phyloP scores from a whole-genome alignment of 805 yeast species.

The Candida sphagnicola region DNA sequence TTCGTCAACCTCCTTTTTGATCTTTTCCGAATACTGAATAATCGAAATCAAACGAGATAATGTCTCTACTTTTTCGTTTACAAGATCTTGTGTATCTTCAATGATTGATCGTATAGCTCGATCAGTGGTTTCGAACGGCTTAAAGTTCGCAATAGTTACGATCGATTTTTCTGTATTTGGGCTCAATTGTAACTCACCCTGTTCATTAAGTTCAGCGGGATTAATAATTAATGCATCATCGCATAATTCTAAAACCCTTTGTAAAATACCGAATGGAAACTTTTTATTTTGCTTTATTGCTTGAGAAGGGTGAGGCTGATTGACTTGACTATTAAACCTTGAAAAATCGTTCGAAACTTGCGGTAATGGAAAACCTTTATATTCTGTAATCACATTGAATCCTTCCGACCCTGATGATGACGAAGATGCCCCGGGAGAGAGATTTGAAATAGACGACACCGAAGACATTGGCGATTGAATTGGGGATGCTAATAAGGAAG shows the following conservation, averaged over 20 bases:
- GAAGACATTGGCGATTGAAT: slow-evolving; percentile 10
- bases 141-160: slow-evolving; percentile 39
- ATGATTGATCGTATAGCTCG: slow-evolving; percentile 60
- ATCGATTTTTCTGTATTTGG: slow-evolving; percentile 62
- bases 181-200: slow-evolving; percentile 36
- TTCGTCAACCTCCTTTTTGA: slow-evolving; percentile 73
- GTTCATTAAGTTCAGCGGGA: slow-evolving; percentile 40
- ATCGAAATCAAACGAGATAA: slow-evolving; percentile 70
- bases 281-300: slow-evolving; percentile 42
- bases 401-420: slow-evolving; percentile 15
- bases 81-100: slow-evolving; percentile 61
- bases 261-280: slow-evolving; percentile 62
- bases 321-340: slow-evolving; percentile 14
- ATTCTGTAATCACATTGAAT: slow-evolving; percentile 32
- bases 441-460: slow-evolving; percentile 11
- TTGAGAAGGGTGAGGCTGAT: slow-evolving; percentile 15
- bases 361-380: slow-evolving; percentile 57
- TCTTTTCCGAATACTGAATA: slow-evolving; percentile 67
- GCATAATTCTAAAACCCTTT: slow-evolving; percentile 57
- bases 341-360: slow-evolving; percentile 12
- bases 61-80: slow-evolving; percentile 63
- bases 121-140: slow-evolving; percentile 53
- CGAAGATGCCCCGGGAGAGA: slow-evolving; percentile 13
- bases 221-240: slow-evolving; percentile 73
- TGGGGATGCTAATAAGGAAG: slow-evolving; percentile 25